Base-by-base conservation (phyloP, 768 basidiomycete species). In the Hericium coralloides region DNA sequence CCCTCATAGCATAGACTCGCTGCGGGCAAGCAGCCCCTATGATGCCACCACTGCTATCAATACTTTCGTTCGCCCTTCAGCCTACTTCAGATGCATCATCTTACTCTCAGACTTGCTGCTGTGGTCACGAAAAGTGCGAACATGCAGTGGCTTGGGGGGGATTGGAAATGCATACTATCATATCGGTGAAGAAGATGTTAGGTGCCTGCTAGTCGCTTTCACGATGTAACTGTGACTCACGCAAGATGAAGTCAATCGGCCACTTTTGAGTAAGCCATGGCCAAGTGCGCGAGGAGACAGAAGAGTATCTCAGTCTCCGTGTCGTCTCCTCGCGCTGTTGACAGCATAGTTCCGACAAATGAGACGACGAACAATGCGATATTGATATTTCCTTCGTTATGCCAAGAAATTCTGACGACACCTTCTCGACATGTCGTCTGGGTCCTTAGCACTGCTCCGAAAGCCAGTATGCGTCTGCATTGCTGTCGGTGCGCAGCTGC, bases 291-390 rank as follows among this genome's bases (percentile, higher is more conserved):
- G 36, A 97, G 75, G 36, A 95, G 67, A 49, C 77, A 77, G 68
- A 87, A 94, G 48, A 95, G 69, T 39, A 94, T 85, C 67, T 91
- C 82, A 2, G 85, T 85, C 70, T 97, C 94, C 2, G 77, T 74
- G 61, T 91, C 89, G 59, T 92, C 89, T 2, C 86, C 84, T 65
- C 89, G 85, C 1, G 89, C 84, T 7, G 81, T 86, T 47, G 74
- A 73, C 14, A 94, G 74, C 69, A 95, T 88, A 1, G 87, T 83
- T 2, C 82, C 82, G 39, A 85, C 74, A 64, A 95, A 87, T 1
- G 91, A 87, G 43, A 84, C 79, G 6, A 84, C 76, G 10, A 95
- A 76, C 9, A 95, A 73, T 1, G 91, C 91, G 5, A 78, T 79
- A 14, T 75, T n/a, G n/a, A n/a, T n/a, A n/a, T 79, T 50, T 73